Percentiles rank a stretch among this genome's conserved stretches.
These are phyloP conservation scores for Fusarium nygamai DNA, from an alignment of 2,329 filamentous ascomycete genomes.

Conservation along the genomic window DNA sequence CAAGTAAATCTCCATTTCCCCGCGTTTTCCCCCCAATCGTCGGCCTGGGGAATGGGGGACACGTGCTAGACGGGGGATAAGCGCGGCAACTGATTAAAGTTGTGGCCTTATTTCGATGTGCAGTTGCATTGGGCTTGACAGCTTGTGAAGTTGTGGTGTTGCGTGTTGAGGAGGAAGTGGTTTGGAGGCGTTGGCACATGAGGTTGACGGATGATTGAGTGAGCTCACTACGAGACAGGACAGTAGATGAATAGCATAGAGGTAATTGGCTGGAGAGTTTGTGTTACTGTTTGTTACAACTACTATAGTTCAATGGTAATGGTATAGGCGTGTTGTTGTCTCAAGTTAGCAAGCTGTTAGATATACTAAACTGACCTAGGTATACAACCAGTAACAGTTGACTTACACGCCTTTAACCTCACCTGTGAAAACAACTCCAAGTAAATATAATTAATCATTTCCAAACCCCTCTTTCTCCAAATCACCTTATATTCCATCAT, in stretches of 20 bases:
- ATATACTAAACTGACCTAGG: neutral
- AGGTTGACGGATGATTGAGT: neutral
- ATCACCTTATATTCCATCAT: neutral
- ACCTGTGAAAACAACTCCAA: neutral
- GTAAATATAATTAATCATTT: neutral
- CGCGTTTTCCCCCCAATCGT: constrained; percentile 33
- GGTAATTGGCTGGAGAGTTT: neutral
- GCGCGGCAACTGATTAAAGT: constrained; percentile 14
- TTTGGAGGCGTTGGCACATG: constrained; percentile 7
- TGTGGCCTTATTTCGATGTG: constrained; percentile 22
- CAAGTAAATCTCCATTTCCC: constrained; percentile 36
- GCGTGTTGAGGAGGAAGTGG: constrained; percentile 6
- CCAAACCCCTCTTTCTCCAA: neutral
- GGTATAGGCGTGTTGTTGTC: rapidly evolving
- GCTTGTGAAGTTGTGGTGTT: constrained; percentile 4
- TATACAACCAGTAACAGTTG: neutral
- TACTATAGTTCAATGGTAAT: neutral
- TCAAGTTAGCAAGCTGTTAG: neutral
- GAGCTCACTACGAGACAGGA: neutral
- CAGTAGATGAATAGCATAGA: neutral
- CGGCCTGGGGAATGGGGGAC: neutral
- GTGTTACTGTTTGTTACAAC: neutral
- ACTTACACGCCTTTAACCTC: neutral
- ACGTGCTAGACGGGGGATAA: constrained; percentile 12
- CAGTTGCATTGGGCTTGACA: neutral